Evolutionary conservation across 2,329 filamentous ascomycete species (phyloP).

Genomic region (Neopestalotiopsis sp.): DNA sequence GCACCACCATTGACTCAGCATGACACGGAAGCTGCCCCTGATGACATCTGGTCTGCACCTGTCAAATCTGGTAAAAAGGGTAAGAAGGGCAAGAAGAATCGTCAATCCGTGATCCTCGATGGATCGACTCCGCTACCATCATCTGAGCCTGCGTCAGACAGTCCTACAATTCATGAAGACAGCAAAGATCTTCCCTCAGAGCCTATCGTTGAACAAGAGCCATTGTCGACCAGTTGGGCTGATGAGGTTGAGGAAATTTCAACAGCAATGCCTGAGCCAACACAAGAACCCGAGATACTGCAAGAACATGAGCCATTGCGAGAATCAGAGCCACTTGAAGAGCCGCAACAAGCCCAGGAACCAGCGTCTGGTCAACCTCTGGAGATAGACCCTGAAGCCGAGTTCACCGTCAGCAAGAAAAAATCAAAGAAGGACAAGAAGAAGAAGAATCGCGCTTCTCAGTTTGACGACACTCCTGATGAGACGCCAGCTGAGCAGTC

Average conservation of each 20-base stretch:
- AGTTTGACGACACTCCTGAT: constrained; percentile 22
- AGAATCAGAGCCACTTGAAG: constrained; percentile 7
- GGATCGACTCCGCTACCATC: constrained; percentile 5
- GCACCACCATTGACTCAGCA: not conserved
- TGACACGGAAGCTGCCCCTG: constrained; percentile 10
- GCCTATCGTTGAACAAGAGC: constrained; percentile 13
- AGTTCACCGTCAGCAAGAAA: constrained; percentile 26
- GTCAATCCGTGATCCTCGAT: not conserved
- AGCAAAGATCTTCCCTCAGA: constrained; percentile 4
- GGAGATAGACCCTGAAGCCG: constrained; percentile 10
- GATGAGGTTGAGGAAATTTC: constrained; percentile 17
- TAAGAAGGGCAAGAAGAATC: constrained; percentile 31
- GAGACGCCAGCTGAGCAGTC: constrained; percentile 19
- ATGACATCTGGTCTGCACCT: constrained; percentile 22
- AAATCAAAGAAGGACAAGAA: constrained; percentile 32
- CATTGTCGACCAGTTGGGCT: constrained; percentile 18
- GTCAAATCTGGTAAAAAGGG: constrained; percentile 28
- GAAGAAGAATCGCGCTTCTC: constrained; percentile 28
- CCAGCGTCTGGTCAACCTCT: not conserved
- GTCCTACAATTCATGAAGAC: not conserved
- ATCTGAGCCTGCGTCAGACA: not conserved
- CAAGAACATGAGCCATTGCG: too few species aligned
- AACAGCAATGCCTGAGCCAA: not conserved
- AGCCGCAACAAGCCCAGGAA: not conserved
- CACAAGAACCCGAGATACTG: too few species aligned